Conservation (phyloP, 202 grass and related monocot genomes). For the Dendrocalamus latiflorus region DNA sequence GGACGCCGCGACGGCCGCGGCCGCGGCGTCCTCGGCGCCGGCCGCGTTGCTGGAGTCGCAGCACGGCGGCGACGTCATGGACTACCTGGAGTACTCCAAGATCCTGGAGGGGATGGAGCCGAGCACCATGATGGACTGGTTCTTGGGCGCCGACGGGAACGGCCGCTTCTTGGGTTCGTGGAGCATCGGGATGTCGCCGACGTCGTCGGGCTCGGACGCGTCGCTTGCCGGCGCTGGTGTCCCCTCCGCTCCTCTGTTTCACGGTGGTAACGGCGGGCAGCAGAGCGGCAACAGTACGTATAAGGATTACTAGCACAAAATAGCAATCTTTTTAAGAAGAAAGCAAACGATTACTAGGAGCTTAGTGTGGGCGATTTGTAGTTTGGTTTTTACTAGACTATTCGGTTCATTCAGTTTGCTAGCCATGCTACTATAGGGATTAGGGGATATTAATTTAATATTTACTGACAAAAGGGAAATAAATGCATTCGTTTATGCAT, state of each 20-base stretch:
- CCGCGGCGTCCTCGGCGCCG: not conserved
- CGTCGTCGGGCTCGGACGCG: not conserved
- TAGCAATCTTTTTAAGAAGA: not conserved
- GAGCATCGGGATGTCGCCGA: constrained; percentile 40
- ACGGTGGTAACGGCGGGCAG: not conserved
- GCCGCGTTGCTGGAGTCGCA: constrained; percentile 41
- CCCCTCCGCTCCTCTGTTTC: constrained; percentile 6
- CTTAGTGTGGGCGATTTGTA: not conserved
- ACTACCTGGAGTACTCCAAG: constrained; percentile 35
- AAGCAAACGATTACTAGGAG: not conserved
- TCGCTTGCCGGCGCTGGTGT: not conserved
- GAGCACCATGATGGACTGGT: constrained; percentile 6
- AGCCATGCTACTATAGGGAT: not conserved
- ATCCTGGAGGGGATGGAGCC: constrained; percentile 4
- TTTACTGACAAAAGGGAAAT: not conserved
- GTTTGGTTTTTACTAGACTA: not conserved
- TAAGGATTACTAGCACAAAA: not conserved
- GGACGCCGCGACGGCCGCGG: not conserved
- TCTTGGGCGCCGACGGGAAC: not conserved
- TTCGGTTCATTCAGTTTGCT: not conserved
- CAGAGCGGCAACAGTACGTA: constrained; percentile 1
- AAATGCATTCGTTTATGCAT: not conserved
- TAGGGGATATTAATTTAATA: not conserved
- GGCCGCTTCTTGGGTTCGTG: constrained; percentile 27
- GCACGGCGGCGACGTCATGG: not conserved